These are phyloP conservation scores for Termitomyces sp. DNA, from an alignment of 768 basidiomycete species.

Conservation along the genomic window DNA sequence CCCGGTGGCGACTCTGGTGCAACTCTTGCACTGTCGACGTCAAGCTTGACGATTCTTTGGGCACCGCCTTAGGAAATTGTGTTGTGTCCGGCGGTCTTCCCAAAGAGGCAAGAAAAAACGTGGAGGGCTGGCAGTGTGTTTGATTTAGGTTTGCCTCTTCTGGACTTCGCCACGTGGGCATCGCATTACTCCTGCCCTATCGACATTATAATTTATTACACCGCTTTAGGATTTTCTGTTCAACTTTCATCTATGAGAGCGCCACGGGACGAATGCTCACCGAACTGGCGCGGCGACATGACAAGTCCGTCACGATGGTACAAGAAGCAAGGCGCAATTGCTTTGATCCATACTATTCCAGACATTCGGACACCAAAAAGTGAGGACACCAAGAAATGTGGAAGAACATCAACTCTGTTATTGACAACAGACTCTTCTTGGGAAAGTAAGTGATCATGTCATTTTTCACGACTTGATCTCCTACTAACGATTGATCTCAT, in stretches of 20 bases:
- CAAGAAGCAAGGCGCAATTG: constrained; percentile 16
- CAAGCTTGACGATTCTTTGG: constrained; percentile 1
- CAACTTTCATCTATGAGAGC: constrained; percentile 14
- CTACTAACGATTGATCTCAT: constrained; percentile 14
- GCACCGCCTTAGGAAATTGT: constrained; percentile 27
- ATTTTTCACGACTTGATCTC: constrained; percentile 10
- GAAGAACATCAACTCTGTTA: constrained; percentile 67
- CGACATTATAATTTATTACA: constrained; percentile 21
- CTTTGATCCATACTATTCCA: constrained; percentile 9
- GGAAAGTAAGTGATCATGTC: constrained; percentile 58
- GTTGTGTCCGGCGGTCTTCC: constrained; percentile 21
- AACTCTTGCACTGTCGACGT: background rate
- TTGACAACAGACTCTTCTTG: constrained; percentile 62
- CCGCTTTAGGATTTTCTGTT: constrained; percentile 23
- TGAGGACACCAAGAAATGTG: constrained; percentile 39
- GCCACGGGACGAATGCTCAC: constrained; percentile 1
- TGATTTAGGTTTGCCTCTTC: constrained; percentile 11
- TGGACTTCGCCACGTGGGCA: constrained; percentile 19
- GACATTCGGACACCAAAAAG: constrained; percentile 8
- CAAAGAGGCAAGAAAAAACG: constrained; percentile 20
- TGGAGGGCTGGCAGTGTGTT: constrained; percentile 17
- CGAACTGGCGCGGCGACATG: constrained; percentile 21
- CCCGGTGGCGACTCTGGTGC: too few species aligned
- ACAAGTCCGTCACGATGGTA: constrained; percentile 19
- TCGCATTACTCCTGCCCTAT: constrained; percentile 19